These are phyloP conservation scores for Penicillium sp. DNA, from an alignment of 2,329 filamentous ascomycete species.

Conservation along the genomic window DNA sequence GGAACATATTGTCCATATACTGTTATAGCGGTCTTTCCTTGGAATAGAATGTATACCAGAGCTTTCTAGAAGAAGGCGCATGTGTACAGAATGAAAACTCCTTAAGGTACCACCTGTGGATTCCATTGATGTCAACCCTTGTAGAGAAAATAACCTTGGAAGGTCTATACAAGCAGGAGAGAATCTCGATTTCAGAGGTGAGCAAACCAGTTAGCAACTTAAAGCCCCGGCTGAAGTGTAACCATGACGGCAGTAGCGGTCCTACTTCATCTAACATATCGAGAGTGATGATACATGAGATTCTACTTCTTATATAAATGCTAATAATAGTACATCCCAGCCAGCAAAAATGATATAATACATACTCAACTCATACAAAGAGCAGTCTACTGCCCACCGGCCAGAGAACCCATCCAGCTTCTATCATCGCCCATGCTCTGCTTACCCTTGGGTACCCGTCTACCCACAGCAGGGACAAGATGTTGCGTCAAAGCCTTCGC, in stretches of 20 bases:
- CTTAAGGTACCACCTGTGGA: no score
- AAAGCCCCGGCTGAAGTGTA: no score
- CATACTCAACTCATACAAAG: background rate
- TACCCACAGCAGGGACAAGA: slow-evolving; percentile 16
- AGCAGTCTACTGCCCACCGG: slow-evolving; percentile 13
- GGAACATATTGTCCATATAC: background rate
- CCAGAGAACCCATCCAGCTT: slow-evolving; percentile 39
- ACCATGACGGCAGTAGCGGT: no score
- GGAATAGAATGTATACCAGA: no score
- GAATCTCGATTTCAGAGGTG: background rate
- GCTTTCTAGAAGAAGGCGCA: no score
- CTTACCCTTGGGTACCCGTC: slow-evolving; percentile 18
- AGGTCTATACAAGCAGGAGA: no score
- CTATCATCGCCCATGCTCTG: slow-evolving; percentile 24
- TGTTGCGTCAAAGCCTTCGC: slow-evolving; percentile 36
- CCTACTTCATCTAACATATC: no score
- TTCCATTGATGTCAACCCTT: no score
- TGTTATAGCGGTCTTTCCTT: no score
- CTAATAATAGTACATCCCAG: background rate
- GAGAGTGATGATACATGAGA: background rate
- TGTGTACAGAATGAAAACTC: no score
- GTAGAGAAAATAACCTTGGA: no score
- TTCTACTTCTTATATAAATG: background rate
- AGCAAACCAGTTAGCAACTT: background rate
- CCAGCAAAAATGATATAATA: slow-evolving; percentile 53